Conservation (phyloP, 306 rosid genomes). For the Psophocarpus tetragonolobus region DNA sequence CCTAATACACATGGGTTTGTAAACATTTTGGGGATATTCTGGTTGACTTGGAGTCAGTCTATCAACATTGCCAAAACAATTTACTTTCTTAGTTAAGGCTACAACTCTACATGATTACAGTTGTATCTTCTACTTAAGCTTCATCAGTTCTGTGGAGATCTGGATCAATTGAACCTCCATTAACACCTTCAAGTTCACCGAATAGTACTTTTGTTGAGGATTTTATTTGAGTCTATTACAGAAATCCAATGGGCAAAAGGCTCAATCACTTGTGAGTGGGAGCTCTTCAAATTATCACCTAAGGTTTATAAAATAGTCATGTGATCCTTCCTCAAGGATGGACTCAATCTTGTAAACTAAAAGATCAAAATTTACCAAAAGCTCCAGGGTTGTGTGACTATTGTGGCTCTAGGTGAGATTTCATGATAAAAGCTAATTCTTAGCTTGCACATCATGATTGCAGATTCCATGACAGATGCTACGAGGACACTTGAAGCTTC, state of each 20-base stretch:
- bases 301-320: not conserved
- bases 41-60: not conserved
- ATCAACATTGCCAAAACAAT: not conserved
- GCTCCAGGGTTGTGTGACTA: not conserved
- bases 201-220: not conserved
- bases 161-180: not conserved
- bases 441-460: conserved; percentile 7
- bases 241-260: not conserved
- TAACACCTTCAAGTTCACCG: not conserved
- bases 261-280: not conserved
- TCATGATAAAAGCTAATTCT: conserved; percentile 29
- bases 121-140: not conserved
- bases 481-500: conserved; percentile 69
- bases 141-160: not conserved
- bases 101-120: not conserved
- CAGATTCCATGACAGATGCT: conserved; percentile 72
- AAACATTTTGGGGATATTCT: not conserved
- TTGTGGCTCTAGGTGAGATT: conserved; percentile 8
- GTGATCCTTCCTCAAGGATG: not conserved
- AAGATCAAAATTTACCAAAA: not conserved
- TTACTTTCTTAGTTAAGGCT: not conserved
- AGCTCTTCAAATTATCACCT: not conserved
- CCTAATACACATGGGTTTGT: not conserved
- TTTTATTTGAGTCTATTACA: not conserved
- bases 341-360: not conserved